Conservation (phyloP, 164 flowering plant genomes). For the Pachysandra terminalis region DNA sequence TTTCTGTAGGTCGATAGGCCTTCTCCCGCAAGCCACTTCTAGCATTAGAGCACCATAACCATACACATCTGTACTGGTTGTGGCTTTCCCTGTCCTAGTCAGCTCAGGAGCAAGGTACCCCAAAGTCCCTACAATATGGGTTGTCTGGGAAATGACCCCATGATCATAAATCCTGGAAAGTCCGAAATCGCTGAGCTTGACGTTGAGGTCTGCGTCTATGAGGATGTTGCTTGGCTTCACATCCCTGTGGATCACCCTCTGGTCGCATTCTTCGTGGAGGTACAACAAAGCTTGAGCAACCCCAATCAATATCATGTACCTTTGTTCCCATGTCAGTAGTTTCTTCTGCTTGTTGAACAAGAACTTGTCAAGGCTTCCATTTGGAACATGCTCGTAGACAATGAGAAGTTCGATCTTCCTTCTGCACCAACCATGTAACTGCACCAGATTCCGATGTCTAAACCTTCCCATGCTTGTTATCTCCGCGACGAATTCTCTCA, state of each 20-base stretch:
- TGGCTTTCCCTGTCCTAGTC: constrained; percentile 49
- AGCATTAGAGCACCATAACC: constrained; percentile 51
- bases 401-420: constrained; percentile 40
- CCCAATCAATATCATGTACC: too few relatives aligned
- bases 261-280: too few relatives aligned
- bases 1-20: constrained; percentile 31
- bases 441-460: too few relatives aligned
- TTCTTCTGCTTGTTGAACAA: constrained; percentile 20
- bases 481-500: too few relatives aligned
- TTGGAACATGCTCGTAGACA: constrained; percentile 48
- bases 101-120: constrained; percentile 68
- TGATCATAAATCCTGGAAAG: too few relatives aligned
- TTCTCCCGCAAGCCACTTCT: constrained; percentile 45
- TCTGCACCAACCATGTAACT: too few relatives aligned
- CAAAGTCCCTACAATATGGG: constrained; percentile 52
- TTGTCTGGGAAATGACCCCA: constrained; percentile 42
- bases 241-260: too few relatives aligned
- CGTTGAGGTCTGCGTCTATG: too few relatives aligned
- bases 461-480: constrained; percentile 47
- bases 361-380: too few relatives aligned
- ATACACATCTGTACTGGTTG: constrained; percentile 49
- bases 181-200: too few relatives aligned
- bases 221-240: too few relatives aligned
- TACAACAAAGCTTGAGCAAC: too few relatives aligned
- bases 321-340: constrained; percentile 27